Evolutionary conservation across 805 yeast genomes (phyloP).

Genomic region (Metschnikowia lunata): DNA sequence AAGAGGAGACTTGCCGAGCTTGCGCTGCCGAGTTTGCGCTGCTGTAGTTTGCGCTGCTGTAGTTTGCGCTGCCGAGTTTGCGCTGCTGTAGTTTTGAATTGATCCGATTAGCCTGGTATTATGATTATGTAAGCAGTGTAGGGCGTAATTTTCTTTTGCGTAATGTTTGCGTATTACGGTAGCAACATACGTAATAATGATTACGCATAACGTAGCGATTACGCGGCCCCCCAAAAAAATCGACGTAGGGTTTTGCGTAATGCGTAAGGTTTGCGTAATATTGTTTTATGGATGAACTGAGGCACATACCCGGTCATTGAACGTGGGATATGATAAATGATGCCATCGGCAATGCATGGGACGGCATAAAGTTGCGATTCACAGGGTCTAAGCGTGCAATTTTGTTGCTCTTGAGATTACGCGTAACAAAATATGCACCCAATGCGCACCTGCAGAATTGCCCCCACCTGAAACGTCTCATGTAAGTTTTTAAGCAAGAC

Average conservation of each 20-base stretch:
- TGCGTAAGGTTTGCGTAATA: slow-evolving; percentile 1
- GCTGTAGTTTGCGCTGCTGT: too few relatives aligned
- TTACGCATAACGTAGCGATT: background rate
- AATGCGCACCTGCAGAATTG: background rate
- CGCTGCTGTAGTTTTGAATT: too few relatives aligned
- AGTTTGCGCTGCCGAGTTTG: too few relatives aligned
- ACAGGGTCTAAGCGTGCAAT: background rate
- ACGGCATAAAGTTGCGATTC: background rate
- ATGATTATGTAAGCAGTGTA: too few relatives aligned
- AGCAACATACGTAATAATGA: background rate
- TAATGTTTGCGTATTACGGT: background rate
- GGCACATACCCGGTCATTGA: background rate
- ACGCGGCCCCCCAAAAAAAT: background rate
- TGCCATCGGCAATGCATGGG: background rate
- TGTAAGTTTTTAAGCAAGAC: background rate
- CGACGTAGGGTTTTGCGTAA: slow-evolving; percentile 1
- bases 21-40: too few relatives aligned
- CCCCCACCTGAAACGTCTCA: background rate
- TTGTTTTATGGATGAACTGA: background rate
- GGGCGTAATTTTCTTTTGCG: slow-evolving; percentile 2
- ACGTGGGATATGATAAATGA: background rate
- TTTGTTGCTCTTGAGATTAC: background rate
- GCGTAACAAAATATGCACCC: background rate
- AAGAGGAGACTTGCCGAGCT: too few relatives aligned
- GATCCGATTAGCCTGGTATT: too few relatives aligned